These are phyloP conservation scores for Boeremia lycopersici DNA, from an alignment of 2,329 filamentous ascomycete genomes.

Conservation along the genomic window DNA sequence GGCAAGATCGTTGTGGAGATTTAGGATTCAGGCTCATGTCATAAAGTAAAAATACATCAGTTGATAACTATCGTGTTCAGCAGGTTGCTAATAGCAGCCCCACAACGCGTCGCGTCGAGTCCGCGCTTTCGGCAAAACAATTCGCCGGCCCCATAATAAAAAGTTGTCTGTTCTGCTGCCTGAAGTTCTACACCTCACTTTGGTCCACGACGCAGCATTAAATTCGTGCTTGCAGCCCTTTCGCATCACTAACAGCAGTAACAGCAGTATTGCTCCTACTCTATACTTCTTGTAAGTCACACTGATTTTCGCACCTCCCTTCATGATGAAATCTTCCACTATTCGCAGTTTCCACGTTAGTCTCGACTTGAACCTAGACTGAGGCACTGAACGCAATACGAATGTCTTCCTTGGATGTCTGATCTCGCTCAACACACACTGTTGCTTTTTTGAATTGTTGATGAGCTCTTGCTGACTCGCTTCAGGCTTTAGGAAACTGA, in stretches of 20 bases:
- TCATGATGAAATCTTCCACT: constrained; percentile 21
- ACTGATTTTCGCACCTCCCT: background rate
- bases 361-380: constrained; percentile 19
- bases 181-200: background rate
- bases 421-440: constrained; percentile 1
- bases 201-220: background rate
- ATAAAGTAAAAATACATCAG: too few species aligned
- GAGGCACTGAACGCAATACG: constrained; percentile 18
- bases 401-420: constrained; percentile 23
- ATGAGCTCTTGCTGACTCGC: constrained; percentile 1
- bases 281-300: background rate
- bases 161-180: background rate
- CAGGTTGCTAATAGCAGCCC: background rate
- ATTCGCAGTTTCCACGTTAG: constrained; percentile 24
- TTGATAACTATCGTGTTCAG: background rate
- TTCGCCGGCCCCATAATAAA: constrained; percentile 16
- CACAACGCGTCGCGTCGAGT: constrained; percentile 1
- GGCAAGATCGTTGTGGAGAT: constrained; percentile 42
- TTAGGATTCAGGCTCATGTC: background rate
- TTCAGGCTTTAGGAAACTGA: background rate
- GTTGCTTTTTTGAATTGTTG: background rate
- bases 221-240: background rate
- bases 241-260: background rate
- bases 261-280: background rate
- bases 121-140: constrained; percentile 3